A percentile compares a stretch with the other conserved stretches of the same genome.
Conservation (phyloP, 2,329 filamentous ascomycete genomes). For the Aspergillus tubingensis region DNA sequence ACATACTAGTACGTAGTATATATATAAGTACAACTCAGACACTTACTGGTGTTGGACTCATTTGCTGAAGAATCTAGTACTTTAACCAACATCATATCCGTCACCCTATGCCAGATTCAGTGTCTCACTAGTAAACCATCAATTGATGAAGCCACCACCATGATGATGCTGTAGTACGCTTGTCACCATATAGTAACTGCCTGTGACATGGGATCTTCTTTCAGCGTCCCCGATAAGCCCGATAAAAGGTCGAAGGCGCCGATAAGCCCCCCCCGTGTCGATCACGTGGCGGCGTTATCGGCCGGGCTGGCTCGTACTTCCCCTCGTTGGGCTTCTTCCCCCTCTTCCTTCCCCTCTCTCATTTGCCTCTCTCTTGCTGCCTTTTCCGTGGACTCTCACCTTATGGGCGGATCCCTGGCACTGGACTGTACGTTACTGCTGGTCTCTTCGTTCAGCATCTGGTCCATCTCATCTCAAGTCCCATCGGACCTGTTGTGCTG, state of each 20-base stretch:
- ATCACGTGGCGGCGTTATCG: conserved; percentile 12
- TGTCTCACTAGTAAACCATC: no score
- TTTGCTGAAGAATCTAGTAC: no score
- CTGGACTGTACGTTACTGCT: conserved; percentile 9
- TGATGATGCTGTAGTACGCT: neutral
- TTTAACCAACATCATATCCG: no score
- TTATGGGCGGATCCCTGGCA: conserved; percentile 2
- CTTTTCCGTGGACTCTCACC: conserved; percentile 8
- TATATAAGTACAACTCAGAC: no score
- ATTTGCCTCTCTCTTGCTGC: conserved; percentile 10
- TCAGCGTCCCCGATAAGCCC: neutral
- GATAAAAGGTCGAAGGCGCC: no score
- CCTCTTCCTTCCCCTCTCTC: conserved; percentile 19
- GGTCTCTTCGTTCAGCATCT: neutral
- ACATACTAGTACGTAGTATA: no score
- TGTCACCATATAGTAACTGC: neutral
- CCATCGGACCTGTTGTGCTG: neutral
- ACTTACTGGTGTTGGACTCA: no score
- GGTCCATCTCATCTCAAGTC: conserved; percentile 3
- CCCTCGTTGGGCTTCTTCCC: conserved; percentile 23
- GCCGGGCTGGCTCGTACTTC: neutral
- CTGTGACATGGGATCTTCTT: neutral
- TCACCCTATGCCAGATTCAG: no score
- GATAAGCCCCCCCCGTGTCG: neutral
- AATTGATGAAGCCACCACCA: no score